A percentile compares a stretch with the other conserved stretches of the same genome.
Evolutionary conservation across 257 asterid species (phyloP).

Genomic region (Solanum tarijense): DNA sequence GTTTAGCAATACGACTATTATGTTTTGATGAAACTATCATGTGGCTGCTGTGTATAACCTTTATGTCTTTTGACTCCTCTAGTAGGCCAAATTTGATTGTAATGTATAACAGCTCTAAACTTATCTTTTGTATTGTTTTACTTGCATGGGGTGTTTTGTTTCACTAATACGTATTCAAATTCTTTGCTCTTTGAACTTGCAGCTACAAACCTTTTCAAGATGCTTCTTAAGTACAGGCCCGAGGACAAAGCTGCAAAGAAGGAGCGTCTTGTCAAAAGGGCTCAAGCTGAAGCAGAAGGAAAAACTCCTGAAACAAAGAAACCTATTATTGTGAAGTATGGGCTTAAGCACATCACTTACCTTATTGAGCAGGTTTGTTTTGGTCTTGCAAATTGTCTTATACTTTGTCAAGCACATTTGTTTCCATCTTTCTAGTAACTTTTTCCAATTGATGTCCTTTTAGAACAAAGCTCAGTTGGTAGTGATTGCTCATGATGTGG

Average conservation of each 20-base stretch:
- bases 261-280: constrained; percentile 14
- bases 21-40: background rate
- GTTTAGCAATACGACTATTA: background rate
- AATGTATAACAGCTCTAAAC: background rate
- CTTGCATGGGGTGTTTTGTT: background rate
- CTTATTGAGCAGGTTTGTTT: background rate
- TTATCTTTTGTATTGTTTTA: background rate
- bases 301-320: constrained; percentile 9
- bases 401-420: background rate
- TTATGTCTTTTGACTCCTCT: background rate
- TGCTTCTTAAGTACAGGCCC: background rate
- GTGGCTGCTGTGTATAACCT: background rate
- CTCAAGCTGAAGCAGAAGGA: constrained; percentile 43
- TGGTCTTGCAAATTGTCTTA: background rate
- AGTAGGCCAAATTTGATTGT: background rate
- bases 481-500: constrained; percentile 34
- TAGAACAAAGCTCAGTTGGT: constrained; percentile 42
- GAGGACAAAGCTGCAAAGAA: background rate
- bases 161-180: background rate
- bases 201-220: constrained; percentile 19
- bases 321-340: constrained; percentile 38
- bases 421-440: background rate
- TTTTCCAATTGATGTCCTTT: background rate
- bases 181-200: background rate
- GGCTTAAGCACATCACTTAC: constrained; percentile 26